Percentiles rank a stretch among this genome's conserved stretches.
Conservation (phyloP, 495 filamentous ascomycete species). For the Penicillium pancosmium region DNA sequence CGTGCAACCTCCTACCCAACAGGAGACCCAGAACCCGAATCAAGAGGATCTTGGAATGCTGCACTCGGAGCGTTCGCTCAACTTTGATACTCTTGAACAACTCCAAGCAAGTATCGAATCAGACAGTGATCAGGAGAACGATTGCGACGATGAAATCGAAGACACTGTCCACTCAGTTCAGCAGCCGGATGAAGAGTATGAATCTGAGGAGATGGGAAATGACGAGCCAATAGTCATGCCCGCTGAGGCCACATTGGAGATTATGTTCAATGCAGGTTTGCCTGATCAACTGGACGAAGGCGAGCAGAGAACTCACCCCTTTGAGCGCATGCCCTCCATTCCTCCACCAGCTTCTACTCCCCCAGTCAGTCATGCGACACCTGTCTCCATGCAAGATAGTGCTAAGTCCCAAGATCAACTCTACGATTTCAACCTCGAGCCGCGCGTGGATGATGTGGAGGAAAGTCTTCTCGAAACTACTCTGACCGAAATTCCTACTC, state of each 20-base stretch:
- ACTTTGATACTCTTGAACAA: neutral
- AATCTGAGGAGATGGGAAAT: constrained; percentile 20
- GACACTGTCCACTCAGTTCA: neutral
- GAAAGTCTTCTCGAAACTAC: constrained; percentile 19
- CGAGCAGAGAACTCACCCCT: constrained; percentile 14
- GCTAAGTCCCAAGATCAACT: constrained; percentile 7
- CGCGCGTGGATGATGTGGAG: constrained; percentile 13
- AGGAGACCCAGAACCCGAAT: neutral
- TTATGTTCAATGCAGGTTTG: constrained; percentile 9
- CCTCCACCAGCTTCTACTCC: constrained; percentile 26
- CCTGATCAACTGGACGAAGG: constrained; percentile 24
- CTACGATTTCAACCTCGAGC: constrained; percentile 15
- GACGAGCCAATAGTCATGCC: constrained; percentile 24
- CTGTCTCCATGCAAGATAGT: constrained; percentile 28
- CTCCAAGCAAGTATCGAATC: neutral
- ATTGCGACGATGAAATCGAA: neutral
- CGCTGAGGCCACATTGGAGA: constrained; percentile 9
- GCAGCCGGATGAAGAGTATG: neutral
- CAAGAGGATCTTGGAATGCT: neutral
- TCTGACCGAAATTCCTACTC: constrained; percentile 26
- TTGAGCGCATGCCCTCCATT: constrained; percentile 8
- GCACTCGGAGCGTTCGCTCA: neutral
- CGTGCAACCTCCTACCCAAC: neutral
- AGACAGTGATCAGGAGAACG: neutral
- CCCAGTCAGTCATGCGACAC: constrained; percentile 9